Evolutionary conservation across 495 filamentous ascomycete species (phyloP), one percentile per base, ranked within the genome.

Genomic region (Hypoxylon lienhwacheense): DNA sequence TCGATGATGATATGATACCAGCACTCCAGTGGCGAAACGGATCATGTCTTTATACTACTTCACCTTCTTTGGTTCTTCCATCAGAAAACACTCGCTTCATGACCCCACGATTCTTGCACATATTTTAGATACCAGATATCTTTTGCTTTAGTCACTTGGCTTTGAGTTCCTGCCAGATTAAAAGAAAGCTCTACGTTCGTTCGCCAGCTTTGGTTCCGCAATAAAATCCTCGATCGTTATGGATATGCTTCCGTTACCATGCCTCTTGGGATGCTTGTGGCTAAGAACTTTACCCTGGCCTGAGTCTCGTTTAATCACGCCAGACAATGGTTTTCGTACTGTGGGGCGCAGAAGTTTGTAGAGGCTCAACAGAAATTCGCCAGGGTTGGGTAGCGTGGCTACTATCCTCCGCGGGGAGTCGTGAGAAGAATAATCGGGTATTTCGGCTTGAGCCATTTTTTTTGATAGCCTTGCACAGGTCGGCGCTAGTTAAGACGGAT

Each of bases 401-500:
- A 37, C 47, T 37, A 31, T 20, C 29, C 36, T 52, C 31, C 44
- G 35, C 6, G 28, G 42, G 47, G 47, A 51, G 46, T 36, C 36
- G 39, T 32, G 8, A 43, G 52, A 28, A 45, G 47, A 41, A 33
- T 51, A 61, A 55, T 61, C 26, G 32, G 52, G 31, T 34, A 41
- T 61, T 53, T 61, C 51, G 31, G 19, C 47, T 56, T 61, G 39
- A 17, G 34, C 47, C 36, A 47, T 36, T 29, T 47, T 36, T 29
- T 47, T 61, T 51, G 40, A 45, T 42, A 55, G 55, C 40, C 31
- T 56, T 61, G 58, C 52, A 61, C 58, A 32, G 58, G 47, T 40
- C 58, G 58, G 58, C 58, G 58, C 58, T 61, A 61, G 58, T 52
- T 61, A 56, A 53, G 47, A 61, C 29, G 52, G 58, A 55, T 56